phyloP scores from a whole-genome alignment of 1,284 basidiomycete species.

The Inonotus obliquus region DNA sequence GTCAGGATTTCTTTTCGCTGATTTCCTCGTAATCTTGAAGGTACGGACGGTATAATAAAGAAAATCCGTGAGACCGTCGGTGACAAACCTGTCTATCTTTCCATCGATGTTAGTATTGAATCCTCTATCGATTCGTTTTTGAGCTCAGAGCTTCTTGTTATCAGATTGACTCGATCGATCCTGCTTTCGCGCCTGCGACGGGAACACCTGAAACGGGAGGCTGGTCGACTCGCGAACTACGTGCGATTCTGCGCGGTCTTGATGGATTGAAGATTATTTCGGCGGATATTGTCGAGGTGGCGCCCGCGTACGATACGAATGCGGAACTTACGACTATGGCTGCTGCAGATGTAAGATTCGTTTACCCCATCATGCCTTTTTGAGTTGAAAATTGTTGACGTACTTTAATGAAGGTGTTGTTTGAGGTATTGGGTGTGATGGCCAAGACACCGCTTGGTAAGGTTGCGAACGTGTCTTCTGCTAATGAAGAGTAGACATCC shows the following conservation, averaged over 20 bases:
- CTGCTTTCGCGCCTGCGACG: constrained; percentile 75
- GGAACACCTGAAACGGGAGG: constrained; percentile 70
- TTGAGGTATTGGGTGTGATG: constrained; percentile 74
- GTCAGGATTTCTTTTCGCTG: background rate
- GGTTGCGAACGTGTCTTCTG: constrained; percentile 21
- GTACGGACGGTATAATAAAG: constrained; percentile 62
- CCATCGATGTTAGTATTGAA: constrained; percentile 52
- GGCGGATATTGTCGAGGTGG: constrained; percentile 79
- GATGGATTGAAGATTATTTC: constrained; percentile 71
- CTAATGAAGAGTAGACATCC: background rate
- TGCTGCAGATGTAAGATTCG: constrained; percentile 63
- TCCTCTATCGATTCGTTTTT: background rate
- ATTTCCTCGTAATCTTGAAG: constrained; percentile 28
- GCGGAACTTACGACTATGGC: constrained; percentile 77
- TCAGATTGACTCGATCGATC: constrained; percentile 71
- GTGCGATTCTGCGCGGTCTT: constrained; percentile 68
- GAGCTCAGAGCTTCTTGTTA: background rate
- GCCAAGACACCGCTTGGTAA: constrained; percentile 72
- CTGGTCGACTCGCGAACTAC: constrained; percentile 73
- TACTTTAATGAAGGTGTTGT: constrained; percentile 48
- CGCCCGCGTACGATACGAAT: constrained; percentile 77
- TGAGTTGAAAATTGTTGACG: background rate
- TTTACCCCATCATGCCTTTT: background rate
- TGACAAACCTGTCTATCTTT: constrained; percentile 63
- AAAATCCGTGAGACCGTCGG: constrained; percentile 69